Percentiles rank a stretch among this genome's conserved stretches.
Conservation (phyloP, 2,329 filamentous ascomycete species). For the Metarhizium guizhouense region DNA sequence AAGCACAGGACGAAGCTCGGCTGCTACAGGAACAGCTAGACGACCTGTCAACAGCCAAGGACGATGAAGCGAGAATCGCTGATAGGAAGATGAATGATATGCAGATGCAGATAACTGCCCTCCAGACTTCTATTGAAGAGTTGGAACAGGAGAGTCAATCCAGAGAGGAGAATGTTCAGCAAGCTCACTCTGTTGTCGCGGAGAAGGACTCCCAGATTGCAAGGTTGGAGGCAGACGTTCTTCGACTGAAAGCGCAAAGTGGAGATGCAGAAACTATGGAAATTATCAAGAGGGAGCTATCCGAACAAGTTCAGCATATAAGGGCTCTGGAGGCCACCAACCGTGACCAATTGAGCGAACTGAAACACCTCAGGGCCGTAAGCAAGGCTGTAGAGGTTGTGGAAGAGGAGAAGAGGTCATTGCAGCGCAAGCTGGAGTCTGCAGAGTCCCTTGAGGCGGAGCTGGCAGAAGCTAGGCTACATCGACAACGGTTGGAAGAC, state of each 20-base stretch:
- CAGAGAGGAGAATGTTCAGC: constrained; percentile 47
- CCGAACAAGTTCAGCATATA: constrained; percentile 88
- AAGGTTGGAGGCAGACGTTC: constrained; percentile 70
- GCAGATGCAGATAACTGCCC: constrained; percentile 39
- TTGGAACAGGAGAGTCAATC: constrained; percentile 48
- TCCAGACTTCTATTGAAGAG: constrained; percentile 44
- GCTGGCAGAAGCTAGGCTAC: constrained; percentile 68
- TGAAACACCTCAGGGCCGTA: constrained; percentile 71
- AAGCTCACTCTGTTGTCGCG: constrained; percentile 56
- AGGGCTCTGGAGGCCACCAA: constrained; percentile 73
- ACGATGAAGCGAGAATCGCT: constrained; percentile 57
- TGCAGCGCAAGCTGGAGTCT: constrained; percentile 69
- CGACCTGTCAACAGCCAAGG: constrained; percentile 53
- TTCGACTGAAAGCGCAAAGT: constrained; percentile 76
- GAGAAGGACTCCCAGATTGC: constrained; percentile 65
- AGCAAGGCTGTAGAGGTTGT: constrained; percentile 88
- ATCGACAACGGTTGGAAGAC: constrained; percentile 80
- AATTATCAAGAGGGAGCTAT: constrained; percentile 79
- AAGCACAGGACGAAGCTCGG: constrained; percentile 64
- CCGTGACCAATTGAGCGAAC: constrained; percentile 67
- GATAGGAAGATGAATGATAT: constrained; percentile 48
- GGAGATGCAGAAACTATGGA: constrained; percentile 79
- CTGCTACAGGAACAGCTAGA: constrained; percentile 72
- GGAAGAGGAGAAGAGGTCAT: constrained; percentile 83
- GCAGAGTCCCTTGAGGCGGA: constrained; percentile 68